Evolutionary conservation across 345 rosid genomes (phyloP).

Genomic region (Noccaea caerulescens): DNA sequence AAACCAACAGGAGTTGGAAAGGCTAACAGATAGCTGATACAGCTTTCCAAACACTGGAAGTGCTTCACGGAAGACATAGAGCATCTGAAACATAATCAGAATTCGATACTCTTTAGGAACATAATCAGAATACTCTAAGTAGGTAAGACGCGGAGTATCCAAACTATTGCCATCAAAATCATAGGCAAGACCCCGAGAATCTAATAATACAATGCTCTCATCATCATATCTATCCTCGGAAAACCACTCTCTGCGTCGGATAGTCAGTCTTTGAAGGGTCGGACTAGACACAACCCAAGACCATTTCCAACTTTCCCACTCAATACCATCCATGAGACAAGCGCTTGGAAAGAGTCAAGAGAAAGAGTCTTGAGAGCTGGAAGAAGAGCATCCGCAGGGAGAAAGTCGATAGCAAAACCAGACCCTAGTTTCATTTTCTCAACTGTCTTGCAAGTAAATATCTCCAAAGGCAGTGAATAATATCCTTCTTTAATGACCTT

Average conservation of each 20-base stretch:
- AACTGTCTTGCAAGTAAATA: slow-evolving; percentile 11
- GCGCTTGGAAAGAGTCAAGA: slow-evolving; percentile 18
- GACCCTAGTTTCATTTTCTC: not conserved
- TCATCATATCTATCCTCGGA: not conserved
- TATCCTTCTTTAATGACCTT: not conserved
- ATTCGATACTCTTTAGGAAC: not conserved
- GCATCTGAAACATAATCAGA: slow-evolving; percentile 15
- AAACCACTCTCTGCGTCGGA: not conserved
- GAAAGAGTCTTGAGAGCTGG: slow-evolving; percentile 7
- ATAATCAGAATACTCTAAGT: not conserved
- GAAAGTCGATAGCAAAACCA: not conserved
- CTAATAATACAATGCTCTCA: not conserved
- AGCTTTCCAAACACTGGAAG: slow-evolving; percentile 8
- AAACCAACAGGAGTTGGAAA: not conserved
- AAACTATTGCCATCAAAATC: slow-evolving; percentile 11
- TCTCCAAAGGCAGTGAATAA: not conserved
- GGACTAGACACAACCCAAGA: not conserved
- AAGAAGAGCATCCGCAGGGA: not conserved
- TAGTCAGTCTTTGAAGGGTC: slow-evolving; percentile 14
- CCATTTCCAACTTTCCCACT: slow-evolving; percentile 21
- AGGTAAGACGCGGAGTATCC: slow-evolving; percentile 6
- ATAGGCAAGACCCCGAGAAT: not conserved
- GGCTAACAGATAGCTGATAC: not conserved
- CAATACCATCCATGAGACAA: slow-evolving; percentile 1
- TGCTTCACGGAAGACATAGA: not conserved